These are phyloP conservation scores for Leucosporidium creatinivorum DNA, from an alignment of 768 basidiomycete genomes.

Conservation along the genomic window DNA sequence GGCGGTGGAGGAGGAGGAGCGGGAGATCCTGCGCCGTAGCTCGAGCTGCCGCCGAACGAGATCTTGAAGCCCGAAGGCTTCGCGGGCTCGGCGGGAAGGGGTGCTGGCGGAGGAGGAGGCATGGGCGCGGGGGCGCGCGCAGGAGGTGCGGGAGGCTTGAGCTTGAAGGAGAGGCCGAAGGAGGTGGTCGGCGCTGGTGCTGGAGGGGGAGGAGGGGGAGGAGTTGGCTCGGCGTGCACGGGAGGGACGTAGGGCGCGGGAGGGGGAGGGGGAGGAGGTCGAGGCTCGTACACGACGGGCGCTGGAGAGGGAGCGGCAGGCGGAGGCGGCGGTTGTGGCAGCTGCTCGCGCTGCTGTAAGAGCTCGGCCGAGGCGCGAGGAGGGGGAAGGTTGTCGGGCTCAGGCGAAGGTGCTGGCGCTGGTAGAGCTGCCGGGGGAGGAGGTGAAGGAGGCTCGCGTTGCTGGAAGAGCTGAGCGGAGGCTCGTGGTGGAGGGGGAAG, in stretches of 20 bases:
- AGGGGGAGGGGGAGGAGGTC: not conserved
- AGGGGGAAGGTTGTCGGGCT: not conserved
- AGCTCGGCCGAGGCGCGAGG: not conserved
- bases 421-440: not conserved
- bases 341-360: not conserved
- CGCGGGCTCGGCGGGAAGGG: not conserved
- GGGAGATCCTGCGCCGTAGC: slow-evolving; percentile 31
- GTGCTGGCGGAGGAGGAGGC: not conserved
- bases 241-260: slow-evolving; percentile 4
- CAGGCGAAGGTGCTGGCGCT: slow-evolving; percentile 10
- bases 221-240: not conserved
- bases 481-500: not conserved
- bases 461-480: too few relatives aligned
- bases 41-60: slow-evolving; percentile 38
- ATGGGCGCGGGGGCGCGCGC: not conserved
- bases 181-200: not conserved
- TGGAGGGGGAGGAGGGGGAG: not conserved
- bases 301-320: not conserved
- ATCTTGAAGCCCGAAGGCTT: slow-evolving; percentile 39
- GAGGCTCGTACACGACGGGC: not conserved
- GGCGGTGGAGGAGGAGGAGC: slow-evolving; percentile 7
- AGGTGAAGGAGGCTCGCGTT: not conserved
- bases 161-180: slow-evolving; percentile 2
- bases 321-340: not conserved
- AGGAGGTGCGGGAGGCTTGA: slow-evolving; percentile 1